Evolutionary conservation across 352 stramenopile species (phyloP).

Genomic region (Phytopythium sindhum): DNA sequence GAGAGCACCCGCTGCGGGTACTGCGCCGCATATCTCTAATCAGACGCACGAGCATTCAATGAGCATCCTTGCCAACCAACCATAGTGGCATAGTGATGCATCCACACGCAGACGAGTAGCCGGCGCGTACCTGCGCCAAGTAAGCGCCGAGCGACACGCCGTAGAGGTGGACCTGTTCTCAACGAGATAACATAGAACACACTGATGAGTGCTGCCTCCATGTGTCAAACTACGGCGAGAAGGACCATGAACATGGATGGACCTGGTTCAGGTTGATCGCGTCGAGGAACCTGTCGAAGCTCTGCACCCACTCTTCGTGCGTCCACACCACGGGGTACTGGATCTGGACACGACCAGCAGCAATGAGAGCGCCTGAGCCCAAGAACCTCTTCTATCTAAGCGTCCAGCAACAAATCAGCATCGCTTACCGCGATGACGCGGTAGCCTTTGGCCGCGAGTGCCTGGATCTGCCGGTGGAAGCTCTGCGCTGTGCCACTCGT

Average conservation of each 20-base stretch:
- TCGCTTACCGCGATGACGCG: constrained; percentile 53
- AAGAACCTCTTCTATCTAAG: no score
- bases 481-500: constrained; percentile 42
- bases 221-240: no score
- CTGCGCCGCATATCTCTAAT: constrained; percentile 47
- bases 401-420: not conserved
- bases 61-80: not conserved
- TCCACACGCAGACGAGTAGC: not conserved
- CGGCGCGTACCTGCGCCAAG: constrained; percentile 48
- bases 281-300: constrained; percentile 76
- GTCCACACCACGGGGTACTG: constrained; percentile 72
- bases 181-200: not conserved
- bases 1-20: constrained; percentile 62
- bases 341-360: constrained; percentile 24
- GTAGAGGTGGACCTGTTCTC: constrained; percentile 54
- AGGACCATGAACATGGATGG: no score
- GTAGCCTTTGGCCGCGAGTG: constrained; percentile 53
- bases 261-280: constrained; percentile 48
- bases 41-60: not conserved
- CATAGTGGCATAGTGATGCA: not conserved
- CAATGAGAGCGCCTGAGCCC: not conserved
- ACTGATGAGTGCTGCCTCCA: not conserved
- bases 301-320: constrained; percentile 81
- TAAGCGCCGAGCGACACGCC: constrained; percentile 67
- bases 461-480: constrained; percentile 58